These are phyloP conservation scores for Backusella parvicylindrica DNA, from an alignment of 192 early-diverging fungal genomes.

Conservation along the genomic window DNA sequence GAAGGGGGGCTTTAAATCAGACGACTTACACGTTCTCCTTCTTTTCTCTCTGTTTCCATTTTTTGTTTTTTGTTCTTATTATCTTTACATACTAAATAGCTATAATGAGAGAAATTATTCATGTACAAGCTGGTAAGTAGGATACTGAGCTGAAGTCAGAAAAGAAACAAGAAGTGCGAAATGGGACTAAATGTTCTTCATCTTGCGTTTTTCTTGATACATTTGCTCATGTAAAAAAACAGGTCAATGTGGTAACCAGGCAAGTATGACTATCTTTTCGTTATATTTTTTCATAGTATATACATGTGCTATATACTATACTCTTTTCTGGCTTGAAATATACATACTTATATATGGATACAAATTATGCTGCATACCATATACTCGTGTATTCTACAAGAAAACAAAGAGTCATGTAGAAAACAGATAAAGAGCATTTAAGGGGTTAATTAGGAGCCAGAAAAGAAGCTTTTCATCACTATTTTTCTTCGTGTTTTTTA, in stretches of 20 bases:
- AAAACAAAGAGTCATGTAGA: not conserved
- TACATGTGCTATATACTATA: not conserved
- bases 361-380: not conserved
- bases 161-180: not conserved
- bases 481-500: not conserved
- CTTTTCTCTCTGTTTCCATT: not conserved
- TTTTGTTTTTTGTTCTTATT: not conserved
- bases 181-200: not conserved
- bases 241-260: constrained; percentile 56
- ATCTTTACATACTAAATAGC: not conserved
- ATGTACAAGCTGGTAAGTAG: constrained; percentile 53
- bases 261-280: not conserved
- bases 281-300: not conserved
- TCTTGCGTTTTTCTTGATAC: not conserved
- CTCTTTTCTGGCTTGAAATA: not conserved
- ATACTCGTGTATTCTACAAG: not conserved
- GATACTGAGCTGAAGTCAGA: not conserved
- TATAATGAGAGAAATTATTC: constrained; percentile 58
- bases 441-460: not conserved
- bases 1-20: not conserved
- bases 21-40: not conserved
- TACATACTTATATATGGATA: not conserved
- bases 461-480: not conserved
- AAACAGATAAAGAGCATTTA: not conserved
- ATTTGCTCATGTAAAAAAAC: not conserved